Conservation (phyloP, 306 rosid genomes). For the Prunus padus region DNA sequence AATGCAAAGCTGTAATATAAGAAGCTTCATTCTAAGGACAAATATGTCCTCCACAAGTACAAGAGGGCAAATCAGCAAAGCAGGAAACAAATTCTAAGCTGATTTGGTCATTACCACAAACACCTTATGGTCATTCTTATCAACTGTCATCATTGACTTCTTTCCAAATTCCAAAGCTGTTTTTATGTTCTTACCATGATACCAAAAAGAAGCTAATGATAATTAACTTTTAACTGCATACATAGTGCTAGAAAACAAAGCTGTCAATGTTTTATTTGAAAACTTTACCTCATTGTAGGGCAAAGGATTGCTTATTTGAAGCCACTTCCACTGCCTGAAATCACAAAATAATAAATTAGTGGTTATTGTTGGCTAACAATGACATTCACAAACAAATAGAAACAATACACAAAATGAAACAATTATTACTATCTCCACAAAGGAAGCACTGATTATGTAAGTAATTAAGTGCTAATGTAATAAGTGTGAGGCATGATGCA, state of each 20-base stretch:
- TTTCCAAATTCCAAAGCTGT: neutral
- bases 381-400: conserved; percentile 13
- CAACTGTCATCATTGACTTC: conserved; percentile 7
- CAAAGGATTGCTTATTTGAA: neutral
- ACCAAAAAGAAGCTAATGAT: neutral
- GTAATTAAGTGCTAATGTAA: neutral
- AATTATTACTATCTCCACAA: conserved; percentile 7
- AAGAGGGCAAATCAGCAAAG: conserved; percentile 20
- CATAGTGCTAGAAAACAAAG: neutral
- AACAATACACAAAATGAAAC: neutral
- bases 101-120: neutral
- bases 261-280: neutral
- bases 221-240: neutral
- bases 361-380: neutral
- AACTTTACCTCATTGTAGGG: conserved; percentile 7
- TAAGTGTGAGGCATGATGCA: neutral
- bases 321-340: conserved; percentile 8
- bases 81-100: neutral
- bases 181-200: neutral
- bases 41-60: conserved; percentile 42
- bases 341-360: conserved; percentile 5
- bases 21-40: conserved; percentile 35
- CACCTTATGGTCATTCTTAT: neutral
- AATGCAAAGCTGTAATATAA: conserved; percentile 33
- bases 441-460: neutral